These are phyloP conservation scores for Stemphylium vesicarium DNA, from an alignment of 2,329 filamentous ascomycete species.

Conservation along the genomic window DNA sequence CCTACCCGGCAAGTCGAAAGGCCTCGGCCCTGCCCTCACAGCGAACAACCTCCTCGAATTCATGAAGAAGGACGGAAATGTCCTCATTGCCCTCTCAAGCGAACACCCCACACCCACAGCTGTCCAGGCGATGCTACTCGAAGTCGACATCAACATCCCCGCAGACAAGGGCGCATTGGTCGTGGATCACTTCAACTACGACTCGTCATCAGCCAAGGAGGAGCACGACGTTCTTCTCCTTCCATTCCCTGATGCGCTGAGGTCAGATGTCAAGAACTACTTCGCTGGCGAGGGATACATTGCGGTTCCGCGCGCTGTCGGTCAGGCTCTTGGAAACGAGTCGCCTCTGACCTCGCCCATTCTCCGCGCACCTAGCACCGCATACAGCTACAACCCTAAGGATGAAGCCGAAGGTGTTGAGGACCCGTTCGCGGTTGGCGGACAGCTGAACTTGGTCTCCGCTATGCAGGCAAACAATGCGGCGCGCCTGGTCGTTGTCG, in stretches of 20 bases:
- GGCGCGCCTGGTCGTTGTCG: constrained; percentile 84
- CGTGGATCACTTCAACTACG: constrained; percentile 96
- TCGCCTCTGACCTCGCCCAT: constrained; percentile 81
- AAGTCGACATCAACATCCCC: constrained; percentile 89
- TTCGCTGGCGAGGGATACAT: constrained; percentile 74
- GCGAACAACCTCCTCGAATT: constrained; percentile 89
- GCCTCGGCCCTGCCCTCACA: constrained; percentile 85
- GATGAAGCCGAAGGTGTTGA: constrained; percentile 76
- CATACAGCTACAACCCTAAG: constrained; percentile 94
- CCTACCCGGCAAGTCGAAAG: constrained; percentile 89
- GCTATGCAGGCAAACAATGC: constrained; percentile 91
- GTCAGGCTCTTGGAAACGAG: constrained; percentile 78
- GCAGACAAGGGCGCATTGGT: constrained; percentile 82
- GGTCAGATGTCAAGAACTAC: constrained; percentile 75
- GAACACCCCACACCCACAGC: constrained; percentile 72
- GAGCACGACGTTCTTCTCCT: constrained; percentile 88
- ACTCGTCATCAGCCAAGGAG: constrained; percentile 75
- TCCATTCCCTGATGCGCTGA: constrained; percentile 68
- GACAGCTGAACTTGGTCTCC: constrained; percentile 84
- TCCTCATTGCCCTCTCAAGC: constrained; percentile 83
- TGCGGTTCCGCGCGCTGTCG: constrained; percentile 81
- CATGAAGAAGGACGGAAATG: constrained; percentile 88
- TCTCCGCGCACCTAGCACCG: constrained; percentile 79
- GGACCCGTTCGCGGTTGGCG: constrained; percentile 83
- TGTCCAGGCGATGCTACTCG: constrained; percentile 78